Percentiles rank a stretch among this genome's conserved stretches.
These are phyloP conservation scores for Centrapalus pauciflorus DNA, from an alignment of 129 eudicot genomes.

Conservation along the genomic window DNA sequence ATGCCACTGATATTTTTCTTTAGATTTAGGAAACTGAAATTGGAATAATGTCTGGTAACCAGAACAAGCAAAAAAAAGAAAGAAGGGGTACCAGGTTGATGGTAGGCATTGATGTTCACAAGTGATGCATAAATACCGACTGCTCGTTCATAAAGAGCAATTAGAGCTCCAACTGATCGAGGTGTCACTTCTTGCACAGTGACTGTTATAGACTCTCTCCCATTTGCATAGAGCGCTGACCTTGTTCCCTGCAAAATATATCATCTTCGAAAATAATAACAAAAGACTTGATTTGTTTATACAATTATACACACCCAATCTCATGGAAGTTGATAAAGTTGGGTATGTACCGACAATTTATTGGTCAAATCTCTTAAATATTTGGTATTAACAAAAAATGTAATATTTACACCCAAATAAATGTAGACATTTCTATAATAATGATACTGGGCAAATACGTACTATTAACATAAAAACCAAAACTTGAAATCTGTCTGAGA, in stretches of 20 bases:
- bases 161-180: constrained; percentile 84
- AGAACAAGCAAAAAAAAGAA: neutral
- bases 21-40: no score
- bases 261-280: neutral
- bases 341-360: neutral
- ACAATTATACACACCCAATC: neutral
- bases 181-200: constrained; percentile 96
- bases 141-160: constrained; percentile 95
- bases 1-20: neutral
- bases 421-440: neutral
- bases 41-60: no score
- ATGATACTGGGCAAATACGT: neutral
- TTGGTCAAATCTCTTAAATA: neutral
- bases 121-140: constrained; percentile 96
- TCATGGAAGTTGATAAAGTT: neutral
- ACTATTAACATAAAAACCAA: no score
- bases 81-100: constrained; percentile 77
- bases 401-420: no score
- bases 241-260: constrained; percentile 72
- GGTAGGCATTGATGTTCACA: constrained; percentile 90
- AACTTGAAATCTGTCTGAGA: no score
- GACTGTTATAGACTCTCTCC: constrained; percentile 85
- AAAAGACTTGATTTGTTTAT: neutral
- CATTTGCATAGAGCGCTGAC: constrained; percentile 86
- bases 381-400: no score